Evolutionary conservation across 371 early-diverging fungal genomes (phyloP), one percentile per base, ranked within the genome.

Genomic region (Smittium mucronatum): DNA sequence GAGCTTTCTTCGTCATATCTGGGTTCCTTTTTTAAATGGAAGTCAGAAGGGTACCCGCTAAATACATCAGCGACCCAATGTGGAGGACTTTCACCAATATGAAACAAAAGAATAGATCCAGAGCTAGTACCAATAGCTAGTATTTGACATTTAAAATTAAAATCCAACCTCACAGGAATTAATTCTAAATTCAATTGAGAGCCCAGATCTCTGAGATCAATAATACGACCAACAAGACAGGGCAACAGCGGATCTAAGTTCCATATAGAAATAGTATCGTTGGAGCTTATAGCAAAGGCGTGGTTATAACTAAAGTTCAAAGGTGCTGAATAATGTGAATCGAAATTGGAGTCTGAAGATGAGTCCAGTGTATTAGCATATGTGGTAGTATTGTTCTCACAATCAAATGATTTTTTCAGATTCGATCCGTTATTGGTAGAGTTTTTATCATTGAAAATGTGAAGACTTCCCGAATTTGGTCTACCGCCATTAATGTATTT

Each of bases 71-170:
- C 17, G 17, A 67, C 29, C 34, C 31, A 47, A 16, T 67, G 34
- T 5, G 67, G 57, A 11, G 57, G 57, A 34, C 16, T 57, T 47
- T 36, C 57, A 2, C 67, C 67, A 35, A 67, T 30, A 57, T 67
- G 47, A 28, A 28, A 67, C 17, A 67, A 5, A 25, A 67, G n/a
- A 2, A 67, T 2, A 36, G 35, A 30, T 11, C 67, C 67, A 26
- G 36, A 11, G 5, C 17, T 57, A 25, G 36, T 36, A 21, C 67
- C 67, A 36, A 67, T 36, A 11, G 67, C 67, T 17, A 67, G 31
- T 11, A 67, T 36, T 36, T 31, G n/a, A 36, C 67, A 34, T 8
- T 2, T 67, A 2, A 16, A 2, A 31, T 67, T 67, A 26, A 67
- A 30, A 36, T 17, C 17, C 26, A 47, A 21, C 47, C 11, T 30